These are phyloP conservation scores for Globisporangium canariense DNA, from an alignment of 352 stramenopile genomes.

Conservation along the genomic window DNA sequence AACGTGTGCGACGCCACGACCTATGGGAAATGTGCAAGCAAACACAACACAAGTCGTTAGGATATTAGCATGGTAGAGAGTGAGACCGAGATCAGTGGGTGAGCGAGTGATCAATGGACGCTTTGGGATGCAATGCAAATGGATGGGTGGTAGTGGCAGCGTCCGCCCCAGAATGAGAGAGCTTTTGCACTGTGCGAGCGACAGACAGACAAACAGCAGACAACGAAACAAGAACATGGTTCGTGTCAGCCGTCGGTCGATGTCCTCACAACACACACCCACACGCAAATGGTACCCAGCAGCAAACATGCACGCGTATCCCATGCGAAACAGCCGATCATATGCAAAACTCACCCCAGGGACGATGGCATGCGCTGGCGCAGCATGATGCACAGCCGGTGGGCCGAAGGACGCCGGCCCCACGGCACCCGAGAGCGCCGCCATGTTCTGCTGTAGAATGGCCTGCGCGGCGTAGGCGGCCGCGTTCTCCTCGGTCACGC, in stretches of 20 bases:
- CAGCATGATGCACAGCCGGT: constrained; percentile 22
- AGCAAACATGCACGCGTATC: neutral
- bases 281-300: constrained; percentile 1
- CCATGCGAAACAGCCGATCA: neutral
- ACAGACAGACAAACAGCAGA: constrained; percentile 27
- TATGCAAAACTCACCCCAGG: constrained; percentile 16
- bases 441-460: constrained; percentile 85
- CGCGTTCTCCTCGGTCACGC: constrained; percentile 80
- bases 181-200: constrained; percentile 18
- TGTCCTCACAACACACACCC: constrained; percentile 2
- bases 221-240: constrained; percentile 38
- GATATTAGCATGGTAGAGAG: neutral
- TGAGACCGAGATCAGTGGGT: neutral
- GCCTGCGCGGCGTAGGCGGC: constrained; percentile 79
- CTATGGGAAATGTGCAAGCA: neutral
- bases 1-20: constrained; percentile 5
- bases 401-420: constrained; percentile 62
- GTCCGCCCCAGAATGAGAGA: neutral
- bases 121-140: constrained; percentile 7
- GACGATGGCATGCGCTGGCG: constrained; percentile 10
- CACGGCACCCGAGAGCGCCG: constrained; percentile 53
- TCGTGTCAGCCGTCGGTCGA: constrained; percentile 31
- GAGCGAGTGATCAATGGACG: neutral
- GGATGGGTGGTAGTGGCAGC: neutral
- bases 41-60: constrained; percentile 29